Conservation (phyloP, 176 grass and related monocot genomes). For the Phoenix roebelenii region DNA sequence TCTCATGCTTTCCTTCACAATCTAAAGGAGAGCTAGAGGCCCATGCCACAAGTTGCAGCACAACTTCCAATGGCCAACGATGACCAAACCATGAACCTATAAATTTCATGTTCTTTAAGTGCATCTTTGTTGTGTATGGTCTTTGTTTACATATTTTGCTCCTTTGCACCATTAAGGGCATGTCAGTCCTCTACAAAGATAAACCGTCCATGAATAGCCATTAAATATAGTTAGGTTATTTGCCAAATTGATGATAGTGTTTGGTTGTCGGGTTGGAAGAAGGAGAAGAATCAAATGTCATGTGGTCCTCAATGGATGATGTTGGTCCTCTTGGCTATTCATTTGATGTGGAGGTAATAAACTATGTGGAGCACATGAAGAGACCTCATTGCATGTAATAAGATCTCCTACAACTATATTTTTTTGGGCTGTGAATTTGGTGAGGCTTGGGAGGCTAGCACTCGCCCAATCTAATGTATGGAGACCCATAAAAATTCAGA, state of each 20-base stretch:
- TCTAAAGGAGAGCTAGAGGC: no score
- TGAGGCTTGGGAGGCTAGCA: no score
- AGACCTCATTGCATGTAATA: slow-evolving; percentile 2
- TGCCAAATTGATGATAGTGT: not conserved
- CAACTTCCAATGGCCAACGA: no score
- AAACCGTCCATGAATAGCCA: not conserved
- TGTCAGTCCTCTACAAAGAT: not conserved
- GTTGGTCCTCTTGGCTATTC: not conserved
- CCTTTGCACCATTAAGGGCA: not conserved
- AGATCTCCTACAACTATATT: not conserved
- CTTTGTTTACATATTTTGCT: not conserved
- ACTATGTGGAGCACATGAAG: not conserved
- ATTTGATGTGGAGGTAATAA: not conserved
- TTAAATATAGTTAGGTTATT: not conserved
- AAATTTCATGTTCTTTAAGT: not conserved
- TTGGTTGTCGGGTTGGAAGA: not conserved
- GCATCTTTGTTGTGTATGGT: not conserved
- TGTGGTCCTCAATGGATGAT: not conserved
- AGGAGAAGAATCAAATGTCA: slow-evolving; percentile 1
- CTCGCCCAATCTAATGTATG: no score
- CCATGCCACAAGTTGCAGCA: no score
- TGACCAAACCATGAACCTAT: not conserved
- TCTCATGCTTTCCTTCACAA: no score
- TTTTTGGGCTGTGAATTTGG: no score
- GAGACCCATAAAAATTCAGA: not conserved